Evolutionary conservation across 2,329 filamentous ascomycete species (phyloP).

Genomic region (Aspergillus brasiliensis): DNA sequence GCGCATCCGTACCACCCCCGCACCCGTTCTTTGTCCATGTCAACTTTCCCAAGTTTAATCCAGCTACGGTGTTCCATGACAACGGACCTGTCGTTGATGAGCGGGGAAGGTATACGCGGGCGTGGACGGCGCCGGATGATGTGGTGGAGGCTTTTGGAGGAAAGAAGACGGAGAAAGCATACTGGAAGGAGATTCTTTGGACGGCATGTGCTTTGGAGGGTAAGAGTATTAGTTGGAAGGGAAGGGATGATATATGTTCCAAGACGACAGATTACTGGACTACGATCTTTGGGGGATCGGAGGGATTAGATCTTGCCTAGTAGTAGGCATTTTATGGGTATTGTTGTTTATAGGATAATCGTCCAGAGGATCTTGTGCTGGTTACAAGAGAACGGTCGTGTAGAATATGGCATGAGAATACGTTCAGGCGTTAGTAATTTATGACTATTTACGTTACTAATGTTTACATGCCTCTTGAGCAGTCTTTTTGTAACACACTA

Average conservation of each 20-base stretch:
- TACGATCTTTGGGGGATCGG: conserved; percentile 23
- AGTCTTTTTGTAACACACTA: no score
- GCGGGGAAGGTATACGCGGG: conserved; percentile 17
- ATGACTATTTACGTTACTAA: no score
- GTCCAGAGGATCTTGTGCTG: neutral
- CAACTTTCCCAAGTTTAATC: conserved; percentile 34
- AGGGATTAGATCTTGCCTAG: neutral
- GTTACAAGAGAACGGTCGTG: neutral
- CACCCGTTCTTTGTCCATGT: conserved; percentile 40
- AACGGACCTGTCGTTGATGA: conserved; percentile 24
- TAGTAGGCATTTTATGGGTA: neutral
- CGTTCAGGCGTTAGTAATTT: neutral
- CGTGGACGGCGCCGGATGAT: conserved; percentile 29
- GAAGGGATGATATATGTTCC: conserved; percentile 18
- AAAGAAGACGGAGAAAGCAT: conserved; percentile 32
- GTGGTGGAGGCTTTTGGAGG: conserved; percentile 30
- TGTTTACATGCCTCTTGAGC: no score
- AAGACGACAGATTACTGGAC: conserved; percentile 19
- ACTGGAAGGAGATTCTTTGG: conserved; percentile 31
- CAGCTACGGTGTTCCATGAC: conserved; percentile 31
- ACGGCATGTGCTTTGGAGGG: conserved; percentile 33
- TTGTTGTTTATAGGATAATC: neutral
- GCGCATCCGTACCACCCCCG: conserved; percentile 32
- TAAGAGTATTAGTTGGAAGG: conserved; percentile 29
- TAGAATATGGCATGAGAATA: neutral